Evolutionary conservation across 768 basidiomycete genomes (phyloP), one percentile per base, ranked within the genome.

Genomic region (Boletus huronensis): DNA sequence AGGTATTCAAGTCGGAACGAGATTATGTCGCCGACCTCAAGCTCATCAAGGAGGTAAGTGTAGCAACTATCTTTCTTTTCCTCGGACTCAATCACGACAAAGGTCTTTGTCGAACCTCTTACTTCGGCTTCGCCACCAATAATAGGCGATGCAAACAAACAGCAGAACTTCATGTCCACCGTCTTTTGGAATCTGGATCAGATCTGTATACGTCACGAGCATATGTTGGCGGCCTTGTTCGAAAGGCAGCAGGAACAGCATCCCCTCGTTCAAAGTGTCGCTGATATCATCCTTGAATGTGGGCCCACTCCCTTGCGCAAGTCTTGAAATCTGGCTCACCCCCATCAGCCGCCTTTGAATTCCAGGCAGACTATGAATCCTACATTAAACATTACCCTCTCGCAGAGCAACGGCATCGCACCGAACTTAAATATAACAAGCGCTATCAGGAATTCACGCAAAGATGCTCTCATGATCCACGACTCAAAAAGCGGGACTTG

Each of bases 351-450:
- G 59, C 68, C 14, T 64, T 73, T 45, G 62, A 68, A 31, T 90
- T 88, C 68, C 82, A 82, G 36, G 69, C 72, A 14, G 81, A 80
- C 9, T 93, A 93, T 58, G 91, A 93, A 58, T 76, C 76, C 0
- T 93, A 93, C 69, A 89, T 93, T 71, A 89, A 93, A 64, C 84
- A 93, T 57, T 95, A 93, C 57, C 93, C 93, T 4, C 76, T 95
- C 42, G 82, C 93, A 1, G 90, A 94, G 64, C 88, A 89, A 10
- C 78, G 78, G 25, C 90, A 95, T 62, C 86, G 88, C 48, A 80
- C 83, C 29, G 90, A 95, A 65, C 77, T 89, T 40, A 83, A 79
- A 51, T 76, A 74, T 28, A 95, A 92, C 67, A 72, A 77, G 11
- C 72, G 70, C 3, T 96, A 95, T 66, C 80, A 81, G 53, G 67